Evolutionary conservation across 768 basidiomycete genomes (phyloP).

Genomic region (Mycena belliarum): DNA sequence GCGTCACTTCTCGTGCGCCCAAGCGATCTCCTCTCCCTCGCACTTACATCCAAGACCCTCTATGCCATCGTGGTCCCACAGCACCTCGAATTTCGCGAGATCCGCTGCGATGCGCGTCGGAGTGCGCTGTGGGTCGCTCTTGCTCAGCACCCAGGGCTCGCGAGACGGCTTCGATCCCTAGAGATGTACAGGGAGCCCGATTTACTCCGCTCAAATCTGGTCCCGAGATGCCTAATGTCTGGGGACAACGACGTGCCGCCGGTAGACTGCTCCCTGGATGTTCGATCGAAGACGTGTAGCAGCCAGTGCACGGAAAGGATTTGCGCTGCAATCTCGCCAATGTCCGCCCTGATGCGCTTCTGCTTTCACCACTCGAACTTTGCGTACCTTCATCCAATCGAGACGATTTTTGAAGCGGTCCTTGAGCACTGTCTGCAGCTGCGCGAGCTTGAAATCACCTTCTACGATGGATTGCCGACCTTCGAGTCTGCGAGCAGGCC

Average conservation of each 20-base stretch:
- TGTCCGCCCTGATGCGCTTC: background rate
- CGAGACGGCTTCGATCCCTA: background rate
- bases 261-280: background rate
- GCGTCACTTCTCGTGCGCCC: background rate
- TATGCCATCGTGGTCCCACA: background rate
- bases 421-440: background rate
- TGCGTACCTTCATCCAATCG: background rate
- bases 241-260: background rate
- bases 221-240: background rate
- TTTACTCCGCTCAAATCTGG: background rate
- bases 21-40: background rate
- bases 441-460: background rate
- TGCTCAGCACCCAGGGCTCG: background rate
- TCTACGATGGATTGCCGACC: background rate
- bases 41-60: background rate
- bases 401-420: background rate
- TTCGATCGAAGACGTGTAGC: background rate
- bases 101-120: background rate
- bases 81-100: background rate
- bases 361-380: background rate
- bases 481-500: background rate
- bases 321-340: background rate
- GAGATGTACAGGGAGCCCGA: background rate
- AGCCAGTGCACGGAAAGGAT: background rate
- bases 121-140: background rate